These are phyloP conservation scores for Cornus kousa DNA, from an alignment of 148 eudicot genomes.

Conservation along the genomic window DNA sequence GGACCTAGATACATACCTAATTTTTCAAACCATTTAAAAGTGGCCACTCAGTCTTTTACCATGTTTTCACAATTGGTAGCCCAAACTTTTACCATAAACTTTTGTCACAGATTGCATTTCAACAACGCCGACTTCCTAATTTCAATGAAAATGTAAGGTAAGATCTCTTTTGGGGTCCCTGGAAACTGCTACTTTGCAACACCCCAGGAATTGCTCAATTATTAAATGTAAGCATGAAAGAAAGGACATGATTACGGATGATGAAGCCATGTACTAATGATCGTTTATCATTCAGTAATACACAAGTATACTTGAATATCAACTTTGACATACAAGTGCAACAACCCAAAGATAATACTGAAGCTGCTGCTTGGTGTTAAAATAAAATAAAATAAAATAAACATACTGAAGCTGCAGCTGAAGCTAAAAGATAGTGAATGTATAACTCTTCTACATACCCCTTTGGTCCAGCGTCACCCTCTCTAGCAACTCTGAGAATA, in stretches of 20 bases:
- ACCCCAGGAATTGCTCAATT: not conserved
- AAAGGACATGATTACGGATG: no score
- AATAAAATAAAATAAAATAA: no score
- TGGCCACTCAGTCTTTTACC: no score
- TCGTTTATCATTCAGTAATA: no score
- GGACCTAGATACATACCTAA: no score
- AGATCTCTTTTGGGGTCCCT: not conserved
- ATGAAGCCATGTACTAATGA: no score
- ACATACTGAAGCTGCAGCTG: not conserved
- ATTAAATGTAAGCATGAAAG: not conserved
- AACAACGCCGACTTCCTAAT: no score
- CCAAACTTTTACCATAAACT: no score
- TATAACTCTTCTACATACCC: conserved; percentile 55
- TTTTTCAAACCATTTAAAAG: no score
- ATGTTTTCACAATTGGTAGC: no score
- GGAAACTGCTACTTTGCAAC: not conserved
- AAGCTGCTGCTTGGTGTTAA: not conserved
- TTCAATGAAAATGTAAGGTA: no score
- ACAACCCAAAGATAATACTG: conserved; percentile 4
- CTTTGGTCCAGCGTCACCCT: conserved; percentile 98
- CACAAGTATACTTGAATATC: not conserved
- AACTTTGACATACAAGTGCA: not conserved
- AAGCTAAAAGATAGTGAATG: not conserved
- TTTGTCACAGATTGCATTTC: not conserved
- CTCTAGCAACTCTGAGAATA: conserved; percentile 91